phyloP scores from a whole-genome alignment of 345 rosid genomes.

The Pistacia vera region DNA sequence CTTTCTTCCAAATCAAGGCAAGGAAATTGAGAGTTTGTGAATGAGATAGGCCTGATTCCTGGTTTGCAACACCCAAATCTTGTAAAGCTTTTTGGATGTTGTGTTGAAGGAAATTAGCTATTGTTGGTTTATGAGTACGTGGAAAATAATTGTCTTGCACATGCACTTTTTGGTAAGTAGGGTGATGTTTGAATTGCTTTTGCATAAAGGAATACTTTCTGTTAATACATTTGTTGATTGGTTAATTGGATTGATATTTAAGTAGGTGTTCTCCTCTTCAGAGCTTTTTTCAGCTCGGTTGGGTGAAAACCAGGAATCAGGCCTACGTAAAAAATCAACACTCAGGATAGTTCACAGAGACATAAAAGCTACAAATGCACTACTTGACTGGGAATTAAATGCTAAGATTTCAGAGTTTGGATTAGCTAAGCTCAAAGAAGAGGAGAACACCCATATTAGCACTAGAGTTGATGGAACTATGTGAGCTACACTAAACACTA shows the following conservation, averaged over 20 bases:
- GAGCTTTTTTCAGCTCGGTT: too few relatives aligned
- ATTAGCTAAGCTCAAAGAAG: slow-evolving; percentile 53
- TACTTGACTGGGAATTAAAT: slow-evolving; percentile 51
- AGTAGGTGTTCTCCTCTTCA: too few relatives aligned
- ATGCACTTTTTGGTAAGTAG: slow-evolving; percentile 57
- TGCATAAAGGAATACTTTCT: neutral
- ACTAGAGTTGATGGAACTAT: slow-evolving; percentile 71
- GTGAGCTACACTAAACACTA: slow-evolving; percentile 31
- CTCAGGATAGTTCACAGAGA: slow-evolving; percentile 65
- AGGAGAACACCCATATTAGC: slow-evolving; percentile 54
- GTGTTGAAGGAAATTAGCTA: slow-evolving; percentile 62
- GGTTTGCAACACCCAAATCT: slow-evolving; percentile 76
- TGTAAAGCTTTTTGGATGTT: slow-evolving; percentile 68
- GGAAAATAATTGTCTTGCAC: slow-evolving; percentile 70
- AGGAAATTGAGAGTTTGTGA: slow-evolving; percentile 73
- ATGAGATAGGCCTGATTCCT: slow-evolving; percentile 70
- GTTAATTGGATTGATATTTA: too few relatives aligned
- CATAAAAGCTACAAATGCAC: slow-evolving; percentile 61
- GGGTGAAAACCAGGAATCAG: too few relatives aligned
- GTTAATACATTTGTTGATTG: neutral
- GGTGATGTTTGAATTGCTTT: neutral
- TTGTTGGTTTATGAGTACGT: slow-evolving; percentile 65
- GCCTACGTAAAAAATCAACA: too few relatives aligned
- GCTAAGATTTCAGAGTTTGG: slow-evolving; percentile 75
- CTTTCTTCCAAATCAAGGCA: slow-evolving; percentile 74